These are phyloP conservation scores for Erythrobasidium hasegawianum DNA, from an alignment of 1,284 basidiomycete genomes.

Conservation along the genomic window DNA sequence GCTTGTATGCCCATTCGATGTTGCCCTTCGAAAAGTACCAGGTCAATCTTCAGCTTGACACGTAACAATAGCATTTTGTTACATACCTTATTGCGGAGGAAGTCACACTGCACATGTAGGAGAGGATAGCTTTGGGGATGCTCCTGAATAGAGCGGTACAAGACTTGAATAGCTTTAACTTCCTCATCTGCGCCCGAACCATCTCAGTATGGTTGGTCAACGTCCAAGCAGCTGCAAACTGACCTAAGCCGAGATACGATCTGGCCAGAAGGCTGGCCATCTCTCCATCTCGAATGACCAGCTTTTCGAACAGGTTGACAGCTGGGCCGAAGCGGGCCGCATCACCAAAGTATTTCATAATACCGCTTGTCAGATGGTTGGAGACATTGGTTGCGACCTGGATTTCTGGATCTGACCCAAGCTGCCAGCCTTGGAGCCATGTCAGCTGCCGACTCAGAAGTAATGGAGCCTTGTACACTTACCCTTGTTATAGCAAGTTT, in stretches of 20 bases:
- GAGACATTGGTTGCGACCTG: conserved; percentile 97
- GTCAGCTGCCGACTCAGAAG: neutral
- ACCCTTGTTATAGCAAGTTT: conserved; percentile 87
- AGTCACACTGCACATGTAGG: conserved; percentile 90
- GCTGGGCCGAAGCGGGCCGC: conserved; percentile 80
- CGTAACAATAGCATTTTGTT: neutral
- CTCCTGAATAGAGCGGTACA: conserved; percentile 75
- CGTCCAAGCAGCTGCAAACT: conserved; percentile 53
- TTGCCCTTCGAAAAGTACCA: conserved; percentile 53
- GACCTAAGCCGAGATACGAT: conserved; percentile 96
- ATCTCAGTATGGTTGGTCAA: neutral
- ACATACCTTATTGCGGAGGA: conserved; percentile 69
- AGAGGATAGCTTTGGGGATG: conserved; percentile 90
- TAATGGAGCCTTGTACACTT: conserved; percentile 34
- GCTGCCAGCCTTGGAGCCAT: conserved; percentile 71
- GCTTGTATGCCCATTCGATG: conserved; percentile 81
- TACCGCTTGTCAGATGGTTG: conserved; percentile 89
- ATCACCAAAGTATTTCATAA: conserved; percentile 96
- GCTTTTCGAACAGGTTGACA: conserved; percentile 91
- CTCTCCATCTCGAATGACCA: conserved; percentile 80
- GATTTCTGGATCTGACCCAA: conserved; percentile 96
- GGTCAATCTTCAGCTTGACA: neutral
- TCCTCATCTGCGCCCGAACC: conserved; percentile 71
- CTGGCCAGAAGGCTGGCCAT: conserved; percentile 81
- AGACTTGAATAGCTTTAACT: conserved; percentile 94